These are phyloP conservation scores for Scenedesmus sp. DNA, from an alignment of 163 green algal species.

Conservation along the genomic window DNA sequence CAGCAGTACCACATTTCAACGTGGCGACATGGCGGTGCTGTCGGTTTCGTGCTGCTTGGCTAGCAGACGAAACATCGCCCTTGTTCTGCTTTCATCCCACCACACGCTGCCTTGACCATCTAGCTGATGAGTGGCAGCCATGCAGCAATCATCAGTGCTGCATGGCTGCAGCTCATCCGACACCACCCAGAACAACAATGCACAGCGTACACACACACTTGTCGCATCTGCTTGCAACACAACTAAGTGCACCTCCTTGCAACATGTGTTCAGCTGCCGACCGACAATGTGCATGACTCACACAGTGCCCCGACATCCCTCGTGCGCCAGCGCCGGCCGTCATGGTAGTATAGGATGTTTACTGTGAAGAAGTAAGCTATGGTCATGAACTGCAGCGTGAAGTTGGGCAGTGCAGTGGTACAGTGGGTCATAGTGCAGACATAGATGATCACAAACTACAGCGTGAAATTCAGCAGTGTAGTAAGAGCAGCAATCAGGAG, in stretches of 20 bases:
- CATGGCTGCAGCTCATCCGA: no score
- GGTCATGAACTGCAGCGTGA: conserved; percentile 47
- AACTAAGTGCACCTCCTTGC: no score
- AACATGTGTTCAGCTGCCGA: no score
- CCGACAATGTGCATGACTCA: not conserved
- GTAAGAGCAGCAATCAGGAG: not conserved
- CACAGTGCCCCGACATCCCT: conserved; percentile 24
- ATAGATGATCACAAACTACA: not conserved
- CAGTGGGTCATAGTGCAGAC: no score
- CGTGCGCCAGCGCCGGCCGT: conserved; percentile 39
- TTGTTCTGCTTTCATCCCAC: not conserved
- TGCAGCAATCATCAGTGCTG: no score
- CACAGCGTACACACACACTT: no score
- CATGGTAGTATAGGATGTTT: conserved; percentile 52
- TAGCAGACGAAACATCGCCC: not conserved
- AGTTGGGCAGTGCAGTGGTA: not conserved
- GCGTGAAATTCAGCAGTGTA: not conserved
- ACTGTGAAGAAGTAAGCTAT: conserved; percentile 47
- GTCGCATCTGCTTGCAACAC: no score
- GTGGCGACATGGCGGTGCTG: no score
- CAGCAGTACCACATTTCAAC: no score
- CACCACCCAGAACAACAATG: no score
- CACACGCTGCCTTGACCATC: not conserved
- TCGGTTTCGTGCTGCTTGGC: not conserved
- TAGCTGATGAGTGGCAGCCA: no score